Percentiles rank a stretch among this genome's conserved stretches.
Conservation (phyloP, 306 rosid species). For the Hylodesmum podocarpum region DNA sequence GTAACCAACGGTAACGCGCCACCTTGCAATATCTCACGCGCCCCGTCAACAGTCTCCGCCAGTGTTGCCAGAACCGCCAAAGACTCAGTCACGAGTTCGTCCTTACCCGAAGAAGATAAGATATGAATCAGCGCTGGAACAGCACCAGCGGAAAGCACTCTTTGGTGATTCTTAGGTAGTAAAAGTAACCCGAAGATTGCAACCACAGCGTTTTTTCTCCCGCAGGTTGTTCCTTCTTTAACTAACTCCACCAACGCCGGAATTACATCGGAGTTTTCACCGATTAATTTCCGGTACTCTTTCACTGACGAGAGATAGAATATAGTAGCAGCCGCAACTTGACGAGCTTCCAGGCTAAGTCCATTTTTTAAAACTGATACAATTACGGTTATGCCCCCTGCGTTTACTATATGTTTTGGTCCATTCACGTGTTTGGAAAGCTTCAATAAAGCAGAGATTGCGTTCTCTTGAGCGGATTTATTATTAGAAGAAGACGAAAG, state of each 20-base stretch:
- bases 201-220: slow-evolving; percentile 73
- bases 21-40: slow-evolving; percentile 36
- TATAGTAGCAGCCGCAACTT: slow-evolving; percentile 64
- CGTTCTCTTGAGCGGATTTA: slow-evolving; percentile 51
- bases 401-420: slow-evolving; percentile 42
- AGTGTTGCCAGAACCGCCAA: slow-evolving; percentile 60
- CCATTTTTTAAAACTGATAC: slow-evolving; percentile 53
- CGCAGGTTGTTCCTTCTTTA: slow-evolving; percentile 59
- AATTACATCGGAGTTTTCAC: slow-evolving; percentile 55
- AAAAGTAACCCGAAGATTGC: slow-evolving; percentile 70
- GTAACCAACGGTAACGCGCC: slow-evolving; percentile 38
- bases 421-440: slow-evolving; percentile 68
- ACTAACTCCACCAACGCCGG: slow-evolving; percentile 53
- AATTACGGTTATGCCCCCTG: slow-evolving; percentile 48
- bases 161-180: slow-evolving; percentile 46
- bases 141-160: slow-evolving; percentile 51
- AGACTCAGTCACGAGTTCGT: slow-evolving; percentile 51
- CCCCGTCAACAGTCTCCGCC: slow-evolving; percentile 64
- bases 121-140: slow-evolving; percentile 48
- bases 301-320: slow-evolving; percentile 68
- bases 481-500: slow-evolving; percentile 30
- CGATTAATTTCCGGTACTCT: slow-evolving; percentile 54
- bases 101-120: slow-evolving; percentile 45
- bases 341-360: slow-evolving; percentile 50
- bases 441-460: slow-evolving; percentile 66